These are phyloP conservation scores for Elsinoe batatas DNA, from an alignment of 2,329 filamentous ascomycete genomes.

Conservation along the genomic window DNA sequence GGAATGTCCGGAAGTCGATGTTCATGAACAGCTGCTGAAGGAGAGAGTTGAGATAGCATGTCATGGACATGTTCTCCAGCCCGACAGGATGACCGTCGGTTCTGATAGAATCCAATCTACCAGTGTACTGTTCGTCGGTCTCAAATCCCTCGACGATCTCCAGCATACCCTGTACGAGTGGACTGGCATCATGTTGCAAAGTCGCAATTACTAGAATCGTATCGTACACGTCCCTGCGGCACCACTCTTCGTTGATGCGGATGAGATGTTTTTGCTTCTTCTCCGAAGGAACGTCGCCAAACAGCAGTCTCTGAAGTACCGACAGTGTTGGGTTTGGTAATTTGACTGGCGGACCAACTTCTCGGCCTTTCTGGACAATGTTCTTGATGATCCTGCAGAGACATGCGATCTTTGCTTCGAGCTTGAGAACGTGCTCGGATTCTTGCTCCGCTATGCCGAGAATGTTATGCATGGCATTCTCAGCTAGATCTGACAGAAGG, in stretches of 20 bases:
- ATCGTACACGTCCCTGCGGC: background rate
- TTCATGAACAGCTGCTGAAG: constrained; percentile 97
- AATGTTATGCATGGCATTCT: background rate
- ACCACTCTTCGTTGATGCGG: background rate
- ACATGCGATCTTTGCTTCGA: background rate
- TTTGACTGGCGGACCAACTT: background rate
- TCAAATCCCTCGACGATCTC: background rate
- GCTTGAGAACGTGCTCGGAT: background rate
- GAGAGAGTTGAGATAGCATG: constrained; percentile 93
- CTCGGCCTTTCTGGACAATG: background rate
- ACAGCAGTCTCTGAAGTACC: background rate
- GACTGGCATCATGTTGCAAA: background rate
- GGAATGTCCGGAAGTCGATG: constrained; percentile 71
- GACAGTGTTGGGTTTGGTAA: background rate
- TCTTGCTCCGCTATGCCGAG: background rate
- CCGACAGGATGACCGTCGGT: constrained; percentile 65
- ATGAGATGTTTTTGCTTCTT: background rate
- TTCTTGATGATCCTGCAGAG: background rate
- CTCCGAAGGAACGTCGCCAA: background rate
- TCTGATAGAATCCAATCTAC: constrained; percentile 4
- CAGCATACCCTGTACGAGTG: background rate
- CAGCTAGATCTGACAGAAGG: background rate
- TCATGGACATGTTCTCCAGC: constrained; percentile 84
- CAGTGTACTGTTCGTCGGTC: background rate
- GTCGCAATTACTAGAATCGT: background rate